Conservation (phyloP, 208 protist species). For the Trypanosoma congolense region DNA sequence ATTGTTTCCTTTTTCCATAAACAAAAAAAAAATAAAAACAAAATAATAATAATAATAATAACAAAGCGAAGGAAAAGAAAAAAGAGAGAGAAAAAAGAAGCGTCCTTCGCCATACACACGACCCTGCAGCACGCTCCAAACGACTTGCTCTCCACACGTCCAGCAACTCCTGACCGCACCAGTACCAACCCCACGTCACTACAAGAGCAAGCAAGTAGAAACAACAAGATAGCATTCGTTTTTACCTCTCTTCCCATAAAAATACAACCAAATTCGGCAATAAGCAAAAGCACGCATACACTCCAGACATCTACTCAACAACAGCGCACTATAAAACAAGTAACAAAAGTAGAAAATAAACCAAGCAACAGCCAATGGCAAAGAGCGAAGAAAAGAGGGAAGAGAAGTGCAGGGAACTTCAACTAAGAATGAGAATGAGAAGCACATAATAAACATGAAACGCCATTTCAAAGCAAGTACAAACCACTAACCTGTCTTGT, state of each 20-base stretch:
- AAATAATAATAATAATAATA: slow-evolving; percentile 1
- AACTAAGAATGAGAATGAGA: slow-evolving; percentile 9
- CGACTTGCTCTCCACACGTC: no score
- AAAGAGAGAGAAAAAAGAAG: neutral
- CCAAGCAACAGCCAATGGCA: neutral
- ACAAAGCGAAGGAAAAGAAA: slow-evolving; percentile 4
- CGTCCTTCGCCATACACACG: neutral
- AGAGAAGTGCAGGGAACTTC: slow-evolving; percentile 12
- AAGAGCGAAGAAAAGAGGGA: slow-evolving; percentile 4
- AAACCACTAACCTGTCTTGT: slow-evolving; percentile 1
- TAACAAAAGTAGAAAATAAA: neutral
- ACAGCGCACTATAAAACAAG: no score
- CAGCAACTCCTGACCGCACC: no score
- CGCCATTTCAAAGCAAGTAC: neutral
- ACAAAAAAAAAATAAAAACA: neutral
- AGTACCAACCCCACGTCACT: no score
- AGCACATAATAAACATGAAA: slow-evolving; percentile 13
- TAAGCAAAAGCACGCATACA: no score
- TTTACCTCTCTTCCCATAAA: no score
- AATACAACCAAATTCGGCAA: no score
- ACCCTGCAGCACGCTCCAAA: no score
- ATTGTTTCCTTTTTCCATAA: no score
- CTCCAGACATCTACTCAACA: no score
- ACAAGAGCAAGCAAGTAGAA: no score
- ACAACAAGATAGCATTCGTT: no score